These are phyloP conservation scores for Russula vinacea DNA, from an alignment of 768 basidiomycete genomes.

Conservation along the genomic window DNA sequence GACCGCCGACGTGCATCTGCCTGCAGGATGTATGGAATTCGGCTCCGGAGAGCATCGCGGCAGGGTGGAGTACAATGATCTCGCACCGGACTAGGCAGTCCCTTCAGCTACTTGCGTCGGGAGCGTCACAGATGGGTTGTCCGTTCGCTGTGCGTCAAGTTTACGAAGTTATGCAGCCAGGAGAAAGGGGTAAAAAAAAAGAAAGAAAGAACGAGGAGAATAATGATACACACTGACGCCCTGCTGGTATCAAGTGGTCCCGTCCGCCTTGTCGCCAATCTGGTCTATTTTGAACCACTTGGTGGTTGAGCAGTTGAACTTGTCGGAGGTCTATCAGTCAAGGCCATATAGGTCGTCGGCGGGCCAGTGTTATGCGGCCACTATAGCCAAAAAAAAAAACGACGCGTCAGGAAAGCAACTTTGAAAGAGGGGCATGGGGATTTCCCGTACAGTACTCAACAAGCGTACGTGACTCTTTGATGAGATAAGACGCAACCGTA, in stretches of 20 bases:
- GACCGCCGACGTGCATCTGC: slow-evolving; percentile 51
- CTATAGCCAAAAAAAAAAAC: slow-evolving; percentile 26
- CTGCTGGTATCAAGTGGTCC: slow-evolving; percentile 35
- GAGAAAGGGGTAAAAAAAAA: neutral
- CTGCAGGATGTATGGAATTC: slow-evolving; percentile 82
- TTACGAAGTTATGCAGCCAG: no score
- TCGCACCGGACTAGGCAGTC: slow-evolving; percentile 77
- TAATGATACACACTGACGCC: slow-evolving; percentile 32
- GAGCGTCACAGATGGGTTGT: slow-evolving; percentile 34
- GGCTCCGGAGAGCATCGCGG: slow-evolving; percentile 52
- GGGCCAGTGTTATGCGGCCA: slow-evolving; percentile 66
- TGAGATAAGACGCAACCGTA: no score
- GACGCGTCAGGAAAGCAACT: no score
- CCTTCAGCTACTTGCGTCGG: slow-evolving; percentile 53
- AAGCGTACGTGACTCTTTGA: no score
- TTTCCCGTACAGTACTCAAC: no score
- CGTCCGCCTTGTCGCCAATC: slow-evolving; percentile 32
- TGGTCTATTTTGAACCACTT: slow-evolving; percentile 66
- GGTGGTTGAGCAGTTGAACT: slow-evolving; percentile 56
- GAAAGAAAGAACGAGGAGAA: neutral
- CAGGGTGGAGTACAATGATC: slow-evolving; percentile 75
- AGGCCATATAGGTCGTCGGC: slow-evolving; percentile 77
- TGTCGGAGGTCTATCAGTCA: slow-evolving; percentile 49
- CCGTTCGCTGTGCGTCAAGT: slow-evolving; percentile 30
- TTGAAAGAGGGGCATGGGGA: no score